Percentiles rank a stretch among this genome's conserved stretches.
These are phyloP conservation scores for Microbotryum saponariae DNA, from an alignment of 1,284 basidiomycete genomes.

Conservation along the genomic window DNA sequence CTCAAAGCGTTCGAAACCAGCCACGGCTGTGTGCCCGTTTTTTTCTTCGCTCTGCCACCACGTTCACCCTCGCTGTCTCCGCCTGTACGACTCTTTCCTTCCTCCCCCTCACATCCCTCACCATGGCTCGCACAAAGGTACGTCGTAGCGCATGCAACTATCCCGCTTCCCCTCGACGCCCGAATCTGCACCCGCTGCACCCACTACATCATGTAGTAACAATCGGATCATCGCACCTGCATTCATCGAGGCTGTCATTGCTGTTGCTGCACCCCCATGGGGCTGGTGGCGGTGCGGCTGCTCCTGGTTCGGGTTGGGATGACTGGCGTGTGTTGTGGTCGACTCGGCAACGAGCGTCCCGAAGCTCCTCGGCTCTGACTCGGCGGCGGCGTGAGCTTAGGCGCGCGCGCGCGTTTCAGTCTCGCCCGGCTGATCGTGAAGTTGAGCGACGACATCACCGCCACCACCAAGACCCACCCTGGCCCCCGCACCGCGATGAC, in stretches of 20 bases:
- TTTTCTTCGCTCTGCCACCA: too few relatives aligned
- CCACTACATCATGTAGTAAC: background rate
- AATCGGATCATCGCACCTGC: too few relatives aligned
- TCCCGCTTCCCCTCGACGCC: background rate
- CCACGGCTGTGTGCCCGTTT: too few relatives aligned
- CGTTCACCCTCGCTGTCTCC: too few relatives aligned
- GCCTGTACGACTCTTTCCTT: slow-evolving; percentile 4
- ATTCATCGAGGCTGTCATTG: too few relatives aligned
- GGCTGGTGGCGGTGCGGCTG: too few relatives aligned
- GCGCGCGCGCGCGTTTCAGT: background rate
- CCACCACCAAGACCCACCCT: background rate
- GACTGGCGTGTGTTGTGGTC: too few relatives aligned
- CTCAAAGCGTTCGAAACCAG: too few relatives aligned
- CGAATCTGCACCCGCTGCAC: background rate
- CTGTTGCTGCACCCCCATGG: too few relatives aligned
- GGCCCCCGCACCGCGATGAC: too few relatives aligned
- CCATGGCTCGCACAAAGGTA: slow-evolving; percentile 42
- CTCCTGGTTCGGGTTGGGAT: too few relatives aligned
- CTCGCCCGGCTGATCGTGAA: background rate
- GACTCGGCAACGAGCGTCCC: too few relatives aligned
- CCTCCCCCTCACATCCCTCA: slow-evolving; percentile 7
- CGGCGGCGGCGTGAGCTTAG: background rate
- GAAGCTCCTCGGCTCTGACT: background rate
- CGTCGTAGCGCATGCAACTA: background rate
- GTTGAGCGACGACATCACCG: background rate